A percentile compares a stretch with the other conserved stretches of the same genome.
phyloP scores from a whole-genome alignment of 2,329 filamentous ascomycete genomes.

The Calycina herbarum region DNA sequence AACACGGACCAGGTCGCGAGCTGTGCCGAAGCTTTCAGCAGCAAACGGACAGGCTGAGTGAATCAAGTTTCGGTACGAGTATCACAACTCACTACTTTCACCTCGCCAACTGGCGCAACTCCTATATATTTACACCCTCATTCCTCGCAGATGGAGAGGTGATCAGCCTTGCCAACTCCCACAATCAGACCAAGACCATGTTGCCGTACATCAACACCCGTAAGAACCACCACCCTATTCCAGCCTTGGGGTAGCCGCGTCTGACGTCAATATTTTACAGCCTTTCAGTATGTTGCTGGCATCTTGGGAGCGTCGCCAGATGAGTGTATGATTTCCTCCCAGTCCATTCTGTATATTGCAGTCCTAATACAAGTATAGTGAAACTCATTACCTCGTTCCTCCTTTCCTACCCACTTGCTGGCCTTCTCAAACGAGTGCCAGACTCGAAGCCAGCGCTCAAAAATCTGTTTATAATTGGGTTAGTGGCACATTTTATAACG shows the following conservation, averaged over 20 bases:
- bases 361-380: constrained; percentile 54
- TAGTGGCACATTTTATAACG: constrained; percentile 33
- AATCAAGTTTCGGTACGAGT: neutral
- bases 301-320: constrained; percentile 63
- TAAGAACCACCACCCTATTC: constrained; percentile 40
- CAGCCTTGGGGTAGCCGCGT: constrained; percentile 17
- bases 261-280: constrained; percentile 43
- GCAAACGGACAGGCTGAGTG: neutral
- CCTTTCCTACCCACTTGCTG: constrained; percentile 88
- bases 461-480: constrained; percentile 84
- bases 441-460: constrained; percentile 81
- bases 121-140: neutral
- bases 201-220: constrained; percentile 63
- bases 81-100: neutral
- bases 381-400: constrained; percentile 92
- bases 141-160: constrained; percentile 28
- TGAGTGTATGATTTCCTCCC: constrained; percentile 51
- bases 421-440: constrained; percentile 82
- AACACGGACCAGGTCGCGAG: neutral
- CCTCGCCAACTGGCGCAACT: neutral
- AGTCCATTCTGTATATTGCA: constrained; percentile 4
- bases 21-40: constrained; percentile 11
- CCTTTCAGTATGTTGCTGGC: constrained; percentile 59
- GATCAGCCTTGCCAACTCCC: constrained; percentile 15
- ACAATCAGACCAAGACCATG: constrained; percentile 44